Evolutionary conservation across 2,329 filamentous ascomycete genomes (phyloP).

Genomic region (Penicillium sp.): DNA sequence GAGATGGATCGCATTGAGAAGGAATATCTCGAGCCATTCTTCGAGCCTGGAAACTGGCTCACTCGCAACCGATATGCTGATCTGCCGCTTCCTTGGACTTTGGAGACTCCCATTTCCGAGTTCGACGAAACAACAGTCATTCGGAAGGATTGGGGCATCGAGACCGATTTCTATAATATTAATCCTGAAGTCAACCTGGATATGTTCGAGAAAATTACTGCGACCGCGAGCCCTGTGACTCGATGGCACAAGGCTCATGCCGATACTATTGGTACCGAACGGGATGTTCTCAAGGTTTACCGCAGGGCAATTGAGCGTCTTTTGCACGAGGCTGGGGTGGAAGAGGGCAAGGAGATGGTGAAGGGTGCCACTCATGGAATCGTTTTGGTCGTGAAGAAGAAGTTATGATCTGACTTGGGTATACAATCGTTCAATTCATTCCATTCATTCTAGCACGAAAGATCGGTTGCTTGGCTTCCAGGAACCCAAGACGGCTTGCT

Average conservation of each 20-base stretch:
- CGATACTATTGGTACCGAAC: conserved; percentile 36
- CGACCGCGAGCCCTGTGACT: conserved; percentile 42
- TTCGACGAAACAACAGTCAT: conserved; percentile 46
- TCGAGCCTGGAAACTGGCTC: conserved; percentile 46
- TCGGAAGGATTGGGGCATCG: conserved; percentile 46
- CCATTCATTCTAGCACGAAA: background rate
- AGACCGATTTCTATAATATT: conserved; percentile 28
- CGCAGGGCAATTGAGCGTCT: conserved; percentile 26
- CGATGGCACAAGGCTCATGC: conserved; percentile 45
- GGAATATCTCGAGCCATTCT: conserved; percentile 40
- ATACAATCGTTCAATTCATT: background rate
- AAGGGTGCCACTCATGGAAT: conserved; percentile 20
- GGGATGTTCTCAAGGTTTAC: conserved; percentile 36
- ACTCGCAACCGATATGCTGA: conserved; percentile 43
- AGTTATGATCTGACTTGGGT: background rate
- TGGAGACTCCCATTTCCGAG: conserved; percentile 32
- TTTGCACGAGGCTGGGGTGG: conserved; percentile 26
- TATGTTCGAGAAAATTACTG: conserved; percentile 26
- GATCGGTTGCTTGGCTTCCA: background rate
- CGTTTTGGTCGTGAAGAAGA: conserved; percentile 14
- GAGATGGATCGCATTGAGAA: conserved; percentile 43
- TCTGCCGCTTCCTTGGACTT: conserved; percentile 54
- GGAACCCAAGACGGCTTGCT: background rate
- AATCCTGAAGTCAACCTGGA: conserved; percentile 23
- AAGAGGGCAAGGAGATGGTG: conserved; percentile 26